phyloP scores from a whole-genome alignment of 192 early-diverging fungal species.

The Coemansia sp. region DNA sequence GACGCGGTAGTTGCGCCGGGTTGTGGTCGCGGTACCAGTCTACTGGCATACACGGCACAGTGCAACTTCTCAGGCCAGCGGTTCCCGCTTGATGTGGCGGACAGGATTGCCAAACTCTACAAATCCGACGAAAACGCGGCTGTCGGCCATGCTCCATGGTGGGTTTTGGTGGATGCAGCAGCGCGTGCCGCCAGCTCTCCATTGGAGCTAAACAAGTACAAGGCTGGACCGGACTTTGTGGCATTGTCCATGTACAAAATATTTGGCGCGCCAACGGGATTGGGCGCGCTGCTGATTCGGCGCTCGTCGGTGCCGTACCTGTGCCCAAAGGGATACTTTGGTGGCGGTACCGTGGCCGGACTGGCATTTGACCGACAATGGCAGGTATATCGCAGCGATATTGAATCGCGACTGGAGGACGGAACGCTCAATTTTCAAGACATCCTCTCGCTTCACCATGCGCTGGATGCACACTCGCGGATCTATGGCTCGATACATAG shows the following conservation, averaged over 20 bases:
- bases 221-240: constrained; percentile 61
- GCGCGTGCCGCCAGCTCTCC: constrained; percentile 62
- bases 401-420: constrained; percentile 63
- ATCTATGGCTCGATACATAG: constrained; percentile 44
- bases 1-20: constrained; percentile 11
- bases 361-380: constrained; percentile 53
- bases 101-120: constrained; percentile 32
- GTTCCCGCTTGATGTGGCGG: constrained; percentile 62
- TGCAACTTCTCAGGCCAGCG: constrained; percentile 78
- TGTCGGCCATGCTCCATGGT: constrained; percentile 38
- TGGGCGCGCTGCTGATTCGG: constrained; percentile 71
- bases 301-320: constrained; percentile 49
- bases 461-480: constrained; percentile 53
- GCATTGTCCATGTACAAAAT: constrained; percentile 83
- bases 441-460: constrained; percentile 67
- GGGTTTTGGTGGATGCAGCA: constrained; percentile 71
- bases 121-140: neutral
- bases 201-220: constrained; percentile 54
- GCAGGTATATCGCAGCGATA: constrained; percentile 53
- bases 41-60: constrained; percentile 79
- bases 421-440: constrained; percentile 75
- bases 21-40: constrained; percentile 20
- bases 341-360: constrained; percentile 72
- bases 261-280: constrained; percentile 80
- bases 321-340: constrained; percentile 62